Evolutionary conservation across 1,284 basidiomycete genomes (phyloP).

Genomic region (Omphalotus olearius): DNA sequence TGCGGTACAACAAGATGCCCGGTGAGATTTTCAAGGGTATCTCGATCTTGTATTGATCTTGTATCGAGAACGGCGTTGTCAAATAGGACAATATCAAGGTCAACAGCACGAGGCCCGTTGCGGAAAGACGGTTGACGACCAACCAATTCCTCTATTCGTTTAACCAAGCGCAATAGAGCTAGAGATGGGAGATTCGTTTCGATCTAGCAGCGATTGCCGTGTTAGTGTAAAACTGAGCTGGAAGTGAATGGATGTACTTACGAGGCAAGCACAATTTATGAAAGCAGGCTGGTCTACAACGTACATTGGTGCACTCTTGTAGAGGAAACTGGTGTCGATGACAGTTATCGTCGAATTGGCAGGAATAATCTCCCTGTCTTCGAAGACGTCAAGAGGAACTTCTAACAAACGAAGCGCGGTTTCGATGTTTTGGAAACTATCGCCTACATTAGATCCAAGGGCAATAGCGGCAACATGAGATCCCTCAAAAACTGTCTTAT

Average conservation of each 20-base stretch:
- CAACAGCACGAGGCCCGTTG: slow-evolving; percentile 88
- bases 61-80: slow-evolving; percentile 64
- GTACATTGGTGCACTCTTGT: slow-evolving; percentile 96
- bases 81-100: slow-evolving; percentile 88
- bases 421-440: slow-evolving; percentile 83
- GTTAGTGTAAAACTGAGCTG: not conserved
- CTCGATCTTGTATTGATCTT: slow-evolving; percentile 35
- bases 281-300: slow-evolving; percentile 87
- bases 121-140: slow-evolving; percentile 82
- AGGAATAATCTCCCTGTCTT: slow-evolving; percentile 14
- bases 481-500: not conserved
- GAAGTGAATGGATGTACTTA: slow-evolving; percentile 32
- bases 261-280: slow-evolving; percentile 88
- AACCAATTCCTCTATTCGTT: slow-evolving; percentile 70
- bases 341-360: slow-evolving; percentile 35
- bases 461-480: slow-evolving; percentile 61
- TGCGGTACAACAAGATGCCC: slow-evolving; percentile 84
- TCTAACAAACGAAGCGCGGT: slow-evolving; percentile 64
- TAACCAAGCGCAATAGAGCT: slow-evolving; percentile 64
- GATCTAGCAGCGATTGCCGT: slow-evolving; percentile 40
- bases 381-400: slow-evolving; percentile 29
- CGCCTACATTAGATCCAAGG: slow-evolving; percentile 89
- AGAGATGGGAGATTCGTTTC: slow-evolving; percentile 68
- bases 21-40: slow-evolving; percentile 45
- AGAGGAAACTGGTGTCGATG: slow-evolving; percentile 86